A percentile compares a stretch with the other conserved stretches of the same genome.
Conservation (phyloP, 2,329 filamentous ascomycete genomes). For the Claviceps capensis region DNA sequence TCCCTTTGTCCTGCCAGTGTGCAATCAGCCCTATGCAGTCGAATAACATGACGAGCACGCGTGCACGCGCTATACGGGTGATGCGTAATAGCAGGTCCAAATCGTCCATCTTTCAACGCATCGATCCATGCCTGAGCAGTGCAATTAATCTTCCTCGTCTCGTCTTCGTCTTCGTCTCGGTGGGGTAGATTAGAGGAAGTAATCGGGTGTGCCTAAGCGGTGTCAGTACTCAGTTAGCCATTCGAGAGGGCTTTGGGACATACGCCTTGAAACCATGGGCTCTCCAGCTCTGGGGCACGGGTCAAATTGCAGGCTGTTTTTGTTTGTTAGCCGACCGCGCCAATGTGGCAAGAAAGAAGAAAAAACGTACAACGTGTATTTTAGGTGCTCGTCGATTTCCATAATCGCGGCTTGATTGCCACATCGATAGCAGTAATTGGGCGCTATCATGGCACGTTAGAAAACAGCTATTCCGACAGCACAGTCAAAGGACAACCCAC, state of each 20-base stretch:
- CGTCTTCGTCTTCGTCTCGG: background rate
- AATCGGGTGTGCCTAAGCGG: constrained; percentile 66
- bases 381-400: constrained; percentile 98
- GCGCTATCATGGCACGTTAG: constrained; percentile 33
- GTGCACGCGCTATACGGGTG: background rate
- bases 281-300: constrained; percentile 94
- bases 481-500: constrained; percentile 28
- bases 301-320: constrained; percentile 85
- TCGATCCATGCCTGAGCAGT: background rate
- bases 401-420: constrained; percentile 99
- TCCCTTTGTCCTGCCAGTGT: background rate
- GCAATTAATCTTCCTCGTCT: constrained; percentile 16
- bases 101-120: background rate
- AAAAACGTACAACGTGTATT: constrained; percentile 89
- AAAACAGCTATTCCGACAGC: background rate
- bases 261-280: constrained; percentile 93
- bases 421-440: constrained; percentile 96
- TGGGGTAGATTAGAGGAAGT: constrained; percentile 67
- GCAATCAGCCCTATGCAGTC: background rate
- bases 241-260: constrained; percentile 15
- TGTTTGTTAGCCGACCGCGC: constrained; percentile 13
- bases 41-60: background rate
- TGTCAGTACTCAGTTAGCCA: constrained; percentile 10
- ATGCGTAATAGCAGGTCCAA: background rate
- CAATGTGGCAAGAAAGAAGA: background rate